Conservation (phyloP, 1,284 basidiomycete genomes). For the Irpex rosettiformis region DNA sequence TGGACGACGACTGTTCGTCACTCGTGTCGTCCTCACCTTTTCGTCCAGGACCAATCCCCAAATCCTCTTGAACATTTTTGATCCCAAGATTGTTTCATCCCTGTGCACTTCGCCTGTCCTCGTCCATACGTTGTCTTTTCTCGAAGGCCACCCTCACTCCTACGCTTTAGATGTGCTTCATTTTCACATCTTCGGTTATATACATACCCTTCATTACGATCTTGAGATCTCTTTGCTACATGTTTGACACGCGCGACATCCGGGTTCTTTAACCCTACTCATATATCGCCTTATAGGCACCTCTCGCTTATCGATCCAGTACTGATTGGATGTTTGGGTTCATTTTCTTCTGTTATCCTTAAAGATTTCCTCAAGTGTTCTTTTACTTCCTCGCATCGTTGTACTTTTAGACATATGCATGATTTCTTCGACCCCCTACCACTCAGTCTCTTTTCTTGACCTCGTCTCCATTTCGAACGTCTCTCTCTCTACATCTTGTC, state of each 20-base stretch:
- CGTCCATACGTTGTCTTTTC: background rate
- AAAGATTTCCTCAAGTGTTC: background rate
- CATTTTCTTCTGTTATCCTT: background rate
- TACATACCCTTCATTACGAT: background rate
- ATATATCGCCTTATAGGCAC: background rate
- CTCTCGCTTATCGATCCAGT: background rate
- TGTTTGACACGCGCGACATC: background rate
- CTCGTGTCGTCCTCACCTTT: too few relatives aligned
- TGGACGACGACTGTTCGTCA: background rate
- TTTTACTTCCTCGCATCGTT: constrained; percentile 2
- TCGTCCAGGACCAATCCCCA: background rate
- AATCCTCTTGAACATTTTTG: background rate
- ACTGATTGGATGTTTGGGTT: too few relatives aligned
- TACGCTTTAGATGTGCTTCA: background rate
- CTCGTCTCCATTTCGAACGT: background rate
- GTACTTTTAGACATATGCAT: constrained; percentile 3
- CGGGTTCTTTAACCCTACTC: background rate
- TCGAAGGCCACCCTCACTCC: background rate
- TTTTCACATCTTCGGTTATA: background rate
- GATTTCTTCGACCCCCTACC: background rate
- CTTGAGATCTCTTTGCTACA: background rate
- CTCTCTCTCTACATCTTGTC: constrained; percentile 2
- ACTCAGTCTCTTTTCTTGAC: background rate
- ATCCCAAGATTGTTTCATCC: background rate
- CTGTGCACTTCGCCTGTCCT: background rate